A percentile compares a stretch with the other conserved stretches of the same genome.
These are phyloP conservation scores for Talaromyces sp. DNA, from an alignment of 2,329 filamentous ascomycete species.

Conservation along the genomic window DNA sequence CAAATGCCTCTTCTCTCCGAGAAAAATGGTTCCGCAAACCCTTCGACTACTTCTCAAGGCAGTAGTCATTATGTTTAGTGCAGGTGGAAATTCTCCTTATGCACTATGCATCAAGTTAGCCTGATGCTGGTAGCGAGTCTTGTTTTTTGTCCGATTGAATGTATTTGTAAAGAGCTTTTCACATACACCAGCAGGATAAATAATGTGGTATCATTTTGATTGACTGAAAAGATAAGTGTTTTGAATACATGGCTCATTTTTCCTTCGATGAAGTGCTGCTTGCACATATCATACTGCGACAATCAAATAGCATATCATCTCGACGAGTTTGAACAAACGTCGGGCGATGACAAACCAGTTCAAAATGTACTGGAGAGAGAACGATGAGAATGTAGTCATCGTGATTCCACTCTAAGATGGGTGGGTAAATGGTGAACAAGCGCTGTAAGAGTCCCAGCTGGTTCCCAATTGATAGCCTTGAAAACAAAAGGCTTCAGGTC, in stretches of 20 bases:
- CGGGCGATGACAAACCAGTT: background rate
- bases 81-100: too few relatives aligned
- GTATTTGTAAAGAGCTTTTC: background rate
- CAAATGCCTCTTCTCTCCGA: too few relatives aligned
- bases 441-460: background rate
- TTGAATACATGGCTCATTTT: conserved; percentile 5
- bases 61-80: too few relatives aligned
- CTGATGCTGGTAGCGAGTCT: background rate
- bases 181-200: background rate
- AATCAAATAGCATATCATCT: background rate
- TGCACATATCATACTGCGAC: background rate
- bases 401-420: background rate
- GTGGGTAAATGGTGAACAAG: background rate
- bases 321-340: background rate
- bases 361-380: background rate
- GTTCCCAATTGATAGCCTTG: background rate
- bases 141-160: background rate
- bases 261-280: too few relatives aligned
- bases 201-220: background rate
- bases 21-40: too few relatives aligned
- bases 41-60: too few relatives aligned
- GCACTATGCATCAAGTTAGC: too few relatives aligned
- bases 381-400: background rate
- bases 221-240: background rate
- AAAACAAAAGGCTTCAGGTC: background rate